Conservation (phyloP, 768 basidiomycete genomes). For the Boletus fagicola region DNA sequence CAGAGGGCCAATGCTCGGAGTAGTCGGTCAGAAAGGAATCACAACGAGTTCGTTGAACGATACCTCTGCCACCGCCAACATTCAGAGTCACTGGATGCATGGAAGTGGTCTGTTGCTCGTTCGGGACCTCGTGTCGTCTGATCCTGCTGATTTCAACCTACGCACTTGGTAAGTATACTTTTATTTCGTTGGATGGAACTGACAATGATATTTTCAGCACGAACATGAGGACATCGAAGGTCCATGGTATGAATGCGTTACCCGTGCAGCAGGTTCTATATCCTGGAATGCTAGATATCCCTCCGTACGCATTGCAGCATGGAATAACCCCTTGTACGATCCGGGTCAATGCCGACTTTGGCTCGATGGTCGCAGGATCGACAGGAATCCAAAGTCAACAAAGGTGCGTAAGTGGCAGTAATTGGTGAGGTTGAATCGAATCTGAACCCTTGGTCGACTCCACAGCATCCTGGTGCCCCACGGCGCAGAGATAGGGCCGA, state of each 20-base stretch:
- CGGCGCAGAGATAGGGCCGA: background rate
- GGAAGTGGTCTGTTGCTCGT: conserved; percentile 9
- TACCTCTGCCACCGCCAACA: conserved; percentile 10
- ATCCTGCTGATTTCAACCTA: conserved; percentile 18
- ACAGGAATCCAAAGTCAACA: background rate
- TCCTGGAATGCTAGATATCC: conserved; percentile 1
- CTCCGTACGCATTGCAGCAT: background rate
- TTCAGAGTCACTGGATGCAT: conserved; percentile 3
- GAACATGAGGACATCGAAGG: background rate
- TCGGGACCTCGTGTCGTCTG: conserved; percentile 14
- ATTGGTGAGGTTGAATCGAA: background rate
- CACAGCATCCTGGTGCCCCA: background rate
- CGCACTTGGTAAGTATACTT: conserved; percentile 10
- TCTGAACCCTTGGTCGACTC: background rate
- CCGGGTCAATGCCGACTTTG: background rate
- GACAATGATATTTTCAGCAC: conserved; percentile 4
- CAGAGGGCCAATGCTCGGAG: conserved; percentile 1
- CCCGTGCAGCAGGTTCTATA: conserved; percentile 4
- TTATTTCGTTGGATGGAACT: background rate
- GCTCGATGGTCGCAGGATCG: background rate
- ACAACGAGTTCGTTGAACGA: conserved; percentile 17
- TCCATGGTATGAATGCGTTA: background rate
- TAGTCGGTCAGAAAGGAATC: conserved; percentile 17
- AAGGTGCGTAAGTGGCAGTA: conserved; percentile 18
- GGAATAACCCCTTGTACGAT: background rate